Evolutionary conservation across 371 early-diverging fungal genomes (phyloP).

Genomic region (Syncephalis fuscata): DNA sequence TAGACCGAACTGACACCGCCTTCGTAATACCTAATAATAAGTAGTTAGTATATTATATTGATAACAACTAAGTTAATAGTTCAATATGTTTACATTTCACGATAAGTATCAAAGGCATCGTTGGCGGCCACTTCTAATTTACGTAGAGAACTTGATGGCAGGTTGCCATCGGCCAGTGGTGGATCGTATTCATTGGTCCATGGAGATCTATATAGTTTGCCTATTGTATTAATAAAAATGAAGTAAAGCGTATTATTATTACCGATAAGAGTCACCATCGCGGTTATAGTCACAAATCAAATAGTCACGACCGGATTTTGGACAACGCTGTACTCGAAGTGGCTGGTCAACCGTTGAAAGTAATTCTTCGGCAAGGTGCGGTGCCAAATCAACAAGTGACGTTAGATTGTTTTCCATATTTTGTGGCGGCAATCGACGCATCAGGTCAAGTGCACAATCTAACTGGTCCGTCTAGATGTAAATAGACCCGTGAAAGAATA

Average conservation of each 20-base stretch:
- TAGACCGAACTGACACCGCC: constrained; percentile 95
- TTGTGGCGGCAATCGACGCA: constrained; percentile 93
- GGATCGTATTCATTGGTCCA: constrained; percentile 95
- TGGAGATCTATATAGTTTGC: constrained; percentile 52
- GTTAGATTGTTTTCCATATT: constrained; percentile 74
- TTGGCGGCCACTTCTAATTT: constrained; percentile 85
- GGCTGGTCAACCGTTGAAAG: constrained; percentile 88
- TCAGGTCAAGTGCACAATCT: constrained; percentile 88
- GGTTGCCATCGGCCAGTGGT: constrained; percentile 54
- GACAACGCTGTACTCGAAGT: constrained; percentile 59
- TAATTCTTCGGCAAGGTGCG: constrained; percentile 81
- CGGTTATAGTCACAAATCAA: constrained; percentile 91
- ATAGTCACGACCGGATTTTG: constrained; percentile 60
- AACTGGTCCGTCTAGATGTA: constrained; percentile 27
- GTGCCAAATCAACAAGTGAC: constrained; percentile 66
- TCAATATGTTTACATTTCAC: constrained; percentile 47
- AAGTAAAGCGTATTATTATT: constrained; percentile 2
- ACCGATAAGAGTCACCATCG: constrained; percentile 89
- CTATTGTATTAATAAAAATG: neutral
- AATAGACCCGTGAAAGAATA: neutral
- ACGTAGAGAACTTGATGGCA: constrained; percentile 65
- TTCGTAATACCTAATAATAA: constrained; percentile 57
- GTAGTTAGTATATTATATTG: too few species aligned
- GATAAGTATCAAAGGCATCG: constrained; percentile 91
- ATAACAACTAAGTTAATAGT: too few species aligned